These are phyloP conservation scores for Coemansia sp. DNA, from an alignment of 192 early-diverging fungal species.

Conservation along the genomic window DNA sequence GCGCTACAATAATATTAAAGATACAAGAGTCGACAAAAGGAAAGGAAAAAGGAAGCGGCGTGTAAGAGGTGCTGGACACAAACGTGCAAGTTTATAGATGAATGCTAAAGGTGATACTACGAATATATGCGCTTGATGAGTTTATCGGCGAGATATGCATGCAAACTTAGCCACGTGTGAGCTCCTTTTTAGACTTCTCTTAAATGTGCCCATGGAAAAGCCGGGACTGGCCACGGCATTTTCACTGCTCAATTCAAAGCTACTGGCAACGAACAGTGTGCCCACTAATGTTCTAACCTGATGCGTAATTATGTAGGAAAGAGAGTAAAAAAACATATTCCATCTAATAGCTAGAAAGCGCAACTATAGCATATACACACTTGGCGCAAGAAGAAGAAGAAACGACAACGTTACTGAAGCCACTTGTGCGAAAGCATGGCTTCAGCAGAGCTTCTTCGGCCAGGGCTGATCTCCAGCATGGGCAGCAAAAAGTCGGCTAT, in stretches of 20 bases:
- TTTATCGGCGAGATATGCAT: too few relatives aligned
- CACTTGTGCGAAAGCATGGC: slow-evolving; percentile 61
- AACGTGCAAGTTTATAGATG: not conserved
- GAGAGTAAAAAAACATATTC: not conserved
- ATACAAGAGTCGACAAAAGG: not conserved
- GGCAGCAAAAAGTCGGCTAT: slow-evolving; percentile 81
- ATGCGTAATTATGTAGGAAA: not conserved
- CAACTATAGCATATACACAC: not conserved
- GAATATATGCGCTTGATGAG: not conserved
- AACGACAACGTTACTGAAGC: slow-evolving; percentile 30
- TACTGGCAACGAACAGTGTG: not conserved
- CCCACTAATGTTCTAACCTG: not conserved
- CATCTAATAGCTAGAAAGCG: not conserved
- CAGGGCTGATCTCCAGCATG: slow-evolving; percentile 70
- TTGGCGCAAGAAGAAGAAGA: not conserved
- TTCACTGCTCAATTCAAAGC: too few relatives aligned
- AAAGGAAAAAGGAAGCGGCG: not conserved
- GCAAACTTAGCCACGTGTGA: too few relatives aligned
- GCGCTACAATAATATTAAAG: not conserved
- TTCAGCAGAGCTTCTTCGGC: slow-evolving; percentile 57
- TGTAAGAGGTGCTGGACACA: not conserved
- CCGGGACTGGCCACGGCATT: too few relatives aligned
- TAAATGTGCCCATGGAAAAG: too few relatives aligned
- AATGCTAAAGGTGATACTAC: not conserved
- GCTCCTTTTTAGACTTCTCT: too few relatives aligned